Percentiles rank a stretch among this genome's conserved stretches.
phyloP scores from a whole-genome alignment of 176 grass and related monocot genomes.

The Themeda triandra region DNA sequence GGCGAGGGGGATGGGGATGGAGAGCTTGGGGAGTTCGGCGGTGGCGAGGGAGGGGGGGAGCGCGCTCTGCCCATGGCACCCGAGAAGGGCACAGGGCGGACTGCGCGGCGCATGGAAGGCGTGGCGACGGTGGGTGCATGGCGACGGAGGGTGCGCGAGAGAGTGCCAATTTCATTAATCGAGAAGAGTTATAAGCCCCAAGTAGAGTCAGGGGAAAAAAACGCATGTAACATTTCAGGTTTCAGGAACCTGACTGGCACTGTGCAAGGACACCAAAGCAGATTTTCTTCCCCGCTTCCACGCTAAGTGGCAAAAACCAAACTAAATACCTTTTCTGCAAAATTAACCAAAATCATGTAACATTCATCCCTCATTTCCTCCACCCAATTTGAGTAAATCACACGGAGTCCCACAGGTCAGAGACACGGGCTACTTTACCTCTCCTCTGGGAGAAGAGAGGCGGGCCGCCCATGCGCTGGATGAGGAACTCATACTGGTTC shows the following conservation, averaged over 20 bases:
- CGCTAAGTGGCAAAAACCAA: neutral
- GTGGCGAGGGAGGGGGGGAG: too few species aligned
- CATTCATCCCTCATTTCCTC: neutral
- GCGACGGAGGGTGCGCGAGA: too few species aligned
- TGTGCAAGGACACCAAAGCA: neutral
- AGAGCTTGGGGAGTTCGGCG: too few species aligned
- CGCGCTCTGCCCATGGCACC: too few species aligned
- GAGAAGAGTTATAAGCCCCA: neutral
- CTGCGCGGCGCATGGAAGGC: too few species aligned
- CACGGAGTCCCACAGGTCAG: neutral
- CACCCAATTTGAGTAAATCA: neutral
- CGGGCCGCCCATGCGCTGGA: constrained; percentile 96
- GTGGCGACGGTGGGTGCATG: too few species aligned
- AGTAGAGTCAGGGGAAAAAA: too few species aligned
- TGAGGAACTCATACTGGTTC: constrained; percentile 97
- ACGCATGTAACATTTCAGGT: neutral
- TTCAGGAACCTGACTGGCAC: neutral
- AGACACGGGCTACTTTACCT: constrained; percentile 33
- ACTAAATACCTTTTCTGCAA: neutral
- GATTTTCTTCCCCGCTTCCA: neutral
- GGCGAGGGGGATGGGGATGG: too few species aligned
- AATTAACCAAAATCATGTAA: neutral
- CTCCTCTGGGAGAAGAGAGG: constrained; percentile 81
- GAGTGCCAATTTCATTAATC: neutral
- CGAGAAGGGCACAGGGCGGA: too few species aligned